Base-by-base conservation (phyloP, 306 rosid genomes). In the Glycine tomentella region DNA sequence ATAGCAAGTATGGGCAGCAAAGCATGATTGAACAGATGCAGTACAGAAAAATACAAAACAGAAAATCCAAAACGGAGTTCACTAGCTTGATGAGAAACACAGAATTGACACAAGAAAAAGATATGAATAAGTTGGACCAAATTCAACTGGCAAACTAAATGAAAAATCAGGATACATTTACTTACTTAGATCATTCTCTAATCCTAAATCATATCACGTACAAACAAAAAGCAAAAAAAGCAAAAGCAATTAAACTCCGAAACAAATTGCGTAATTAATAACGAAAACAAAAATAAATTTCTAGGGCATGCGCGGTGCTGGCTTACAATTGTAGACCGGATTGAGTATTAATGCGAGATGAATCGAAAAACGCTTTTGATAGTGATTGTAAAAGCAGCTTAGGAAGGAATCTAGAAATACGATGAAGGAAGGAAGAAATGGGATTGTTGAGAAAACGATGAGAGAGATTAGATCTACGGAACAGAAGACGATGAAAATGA, bases 1-100 rank as follows among this genome's bases (percentile, higher is more conserved):
- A 46, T 10, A 25, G 40, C 40, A 36, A 36, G 77, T 63, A 74
- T 81, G 80, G 86, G 69, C 76, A 72, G 71, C 76, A 59, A 74
- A 53, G 17, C 57, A 42, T 45, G 69, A 76, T 40, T 31, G 64
- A 64, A 52, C 11, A 44, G 58, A 56, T 14, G 40, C n/a, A 62
- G 62, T 33, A 58, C 8, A 85, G 80, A 68, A 81, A 49, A 56
- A 66, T 64, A 76, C 4, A 14, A 48, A 38, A 74, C 53, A 59
- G 34, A 80, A 13, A 52, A 69, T 12, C 70, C 51, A 62, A 7
- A 81, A 59, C 31, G 65, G 46, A 49, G 55, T 38, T 69, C 62
- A 74, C 20, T 46, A 79, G 69, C 64, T 17, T 64, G 14, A 69
- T 38, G 64, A 59, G 53, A 75, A 25, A 4, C 33, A 3, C 13